A percentile compares a stretch with the other conserved stretches of the same genome.
Conservation (phyloP, 345 rosid genomes). For the Brassica cretica region DNA sequence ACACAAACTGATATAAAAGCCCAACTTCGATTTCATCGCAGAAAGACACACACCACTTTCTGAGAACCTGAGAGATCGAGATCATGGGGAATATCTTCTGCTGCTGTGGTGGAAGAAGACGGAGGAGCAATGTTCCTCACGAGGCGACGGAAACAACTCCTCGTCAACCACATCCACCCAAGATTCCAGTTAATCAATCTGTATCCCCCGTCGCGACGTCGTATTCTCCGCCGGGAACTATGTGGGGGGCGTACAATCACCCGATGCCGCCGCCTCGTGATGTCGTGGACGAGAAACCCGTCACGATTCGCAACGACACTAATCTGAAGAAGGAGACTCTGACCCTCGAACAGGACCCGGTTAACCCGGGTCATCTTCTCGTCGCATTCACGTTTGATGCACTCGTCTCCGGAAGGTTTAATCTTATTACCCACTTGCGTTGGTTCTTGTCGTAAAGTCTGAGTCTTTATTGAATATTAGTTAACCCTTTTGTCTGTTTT, state of each 20-base stretch:
- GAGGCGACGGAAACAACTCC: constrained; percentile 23
- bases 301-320: constrained; percentile 62
- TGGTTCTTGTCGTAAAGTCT: not conserved
- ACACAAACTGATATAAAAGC: not conserved
- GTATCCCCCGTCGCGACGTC: constrained; percentile 76
- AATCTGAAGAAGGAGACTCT: constrained; percentile 71
- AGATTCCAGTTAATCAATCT: constrained; percentile 45
- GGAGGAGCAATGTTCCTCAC: constrained; percentile 34
- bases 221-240: constrained; percentile 26
- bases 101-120: constrained; percentile 23
- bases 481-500: not conserved
- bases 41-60: not conserved
- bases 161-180: constrained; percentile 41
- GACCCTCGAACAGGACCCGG: constrained; percentile 55
- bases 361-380: constrained; percentile 56
- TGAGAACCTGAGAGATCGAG: not conserved
- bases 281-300: constrained; percentile 67
- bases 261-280: constrained; percentile 49
- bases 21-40: not conserved
- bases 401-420: constrained; percentile 60
- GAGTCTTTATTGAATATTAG: not conserved
- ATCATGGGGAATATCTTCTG: constrained; percentile 64
- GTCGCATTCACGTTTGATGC: constrained; percentile 84
- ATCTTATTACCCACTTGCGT: not conserved
- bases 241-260: constrained; percentile 59